Conservation (phyloP, 495 filamentous ascomycete species). For the Aspergillus nidulans region DNA sequence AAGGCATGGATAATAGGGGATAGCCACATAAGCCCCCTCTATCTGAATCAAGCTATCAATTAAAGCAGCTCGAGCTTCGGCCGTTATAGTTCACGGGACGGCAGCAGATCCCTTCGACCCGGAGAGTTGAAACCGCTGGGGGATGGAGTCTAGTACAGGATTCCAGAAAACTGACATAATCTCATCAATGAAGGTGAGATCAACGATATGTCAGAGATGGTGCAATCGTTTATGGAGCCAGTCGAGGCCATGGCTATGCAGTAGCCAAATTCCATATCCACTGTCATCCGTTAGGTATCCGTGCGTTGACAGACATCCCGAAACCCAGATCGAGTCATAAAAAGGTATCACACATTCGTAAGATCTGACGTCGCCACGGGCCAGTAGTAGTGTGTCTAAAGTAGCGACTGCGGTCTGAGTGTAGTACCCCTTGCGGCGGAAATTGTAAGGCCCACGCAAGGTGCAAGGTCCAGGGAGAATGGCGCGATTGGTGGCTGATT, state of each 20-base stretch:
- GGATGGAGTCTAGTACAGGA: no score
- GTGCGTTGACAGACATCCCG: background rate
- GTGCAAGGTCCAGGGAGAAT: background rate
- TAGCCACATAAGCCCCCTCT: background rate
- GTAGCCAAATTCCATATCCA: no score
- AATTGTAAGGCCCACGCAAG: background rate
- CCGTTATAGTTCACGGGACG: background rate
- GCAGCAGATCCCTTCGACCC: background rate
- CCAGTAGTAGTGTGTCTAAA: no score
- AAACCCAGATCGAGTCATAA: background rate
- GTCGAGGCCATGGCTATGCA: background rate
- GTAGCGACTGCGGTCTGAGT: background rate
- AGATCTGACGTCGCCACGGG: background rate
- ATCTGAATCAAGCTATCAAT: background rate
- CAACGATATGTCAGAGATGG: background rate
- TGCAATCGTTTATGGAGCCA: background rate
- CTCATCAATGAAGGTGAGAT: background rate
- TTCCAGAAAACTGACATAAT: no score
- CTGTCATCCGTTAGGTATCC: no score
- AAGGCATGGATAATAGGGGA: no score
- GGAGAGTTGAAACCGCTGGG: background rate
- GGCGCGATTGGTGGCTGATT: background rate
- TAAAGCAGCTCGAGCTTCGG: background rate
- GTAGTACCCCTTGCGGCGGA: background rate
- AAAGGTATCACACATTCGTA: background rate